Conservation (phyloP, 192 early-diverging fungal species). For the Gonapodya prolifera region DNA sequence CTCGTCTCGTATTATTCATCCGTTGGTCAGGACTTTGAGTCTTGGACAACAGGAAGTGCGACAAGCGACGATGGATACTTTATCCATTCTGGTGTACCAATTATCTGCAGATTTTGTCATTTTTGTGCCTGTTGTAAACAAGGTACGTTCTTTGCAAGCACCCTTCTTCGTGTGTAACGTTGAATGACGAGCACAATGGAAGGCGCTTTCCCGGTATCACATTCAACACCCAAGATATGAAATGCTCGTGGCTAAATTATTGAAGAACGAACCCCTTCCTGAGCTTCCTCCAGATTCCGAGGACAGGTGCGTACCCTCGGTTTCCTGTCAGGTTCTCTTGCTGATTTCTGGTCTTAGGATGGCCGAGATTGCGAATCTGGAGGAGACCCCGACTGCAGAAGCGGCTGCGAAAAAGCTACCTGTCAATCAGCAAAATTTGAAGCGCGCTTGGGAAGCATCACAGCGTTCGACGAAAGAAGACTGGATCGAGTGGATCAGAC, state of each 20-base stretch:
- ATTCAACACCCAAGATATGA: conserved; percentile 66
- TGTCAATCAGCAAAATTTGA: conserved; percentile 74
- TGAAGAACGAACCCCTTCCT: conserved; percentile 67
- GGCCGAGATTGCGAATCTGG: background rate
- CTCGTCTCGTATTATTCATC: conserved; percentile 75
- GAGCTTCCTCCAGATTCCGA: background rate
- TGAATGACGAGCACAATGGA: background rate
- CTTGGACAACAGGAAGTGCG: conserved; percentile 35
- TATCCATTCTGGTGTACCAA: conserved; percentile 71
- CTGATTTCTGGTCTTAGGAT: background rate
- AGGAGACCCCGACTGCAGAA: conserved; percentile 45
- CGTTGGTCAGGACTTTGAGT: conserved; percentile 62
- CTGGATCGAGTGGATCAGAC: conserved; percentile 90
- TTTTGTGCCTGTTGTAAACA: conserved; percentile 77
- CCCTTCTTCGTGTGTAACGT: conserved; percentile 7
- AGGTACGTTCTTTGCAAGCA: conserved; percentile 25
- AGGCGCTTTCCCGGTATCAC: conserved; percentile 41
- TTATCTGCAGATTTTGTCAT: conserved; percentile 73
- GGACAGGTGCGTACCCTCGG: background rate
- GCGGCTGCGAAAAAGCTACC: conserved; percentile 52
- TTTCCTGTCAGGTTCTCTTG: background rate
- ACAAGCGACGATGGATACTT: conserved; percentile 58
- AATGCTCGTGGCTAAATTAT: conserved; percentile 51
- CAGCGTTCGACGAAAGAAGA: conserved; percentile 82
- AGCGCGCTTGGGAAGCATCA: conserved; percentile 75